Evolutionary conservation across 768 basidiomycete species (phyloP), one percentile per base, ranked within the genome.

Genomic region (Boletus rufocinnamomeus): DNA sequence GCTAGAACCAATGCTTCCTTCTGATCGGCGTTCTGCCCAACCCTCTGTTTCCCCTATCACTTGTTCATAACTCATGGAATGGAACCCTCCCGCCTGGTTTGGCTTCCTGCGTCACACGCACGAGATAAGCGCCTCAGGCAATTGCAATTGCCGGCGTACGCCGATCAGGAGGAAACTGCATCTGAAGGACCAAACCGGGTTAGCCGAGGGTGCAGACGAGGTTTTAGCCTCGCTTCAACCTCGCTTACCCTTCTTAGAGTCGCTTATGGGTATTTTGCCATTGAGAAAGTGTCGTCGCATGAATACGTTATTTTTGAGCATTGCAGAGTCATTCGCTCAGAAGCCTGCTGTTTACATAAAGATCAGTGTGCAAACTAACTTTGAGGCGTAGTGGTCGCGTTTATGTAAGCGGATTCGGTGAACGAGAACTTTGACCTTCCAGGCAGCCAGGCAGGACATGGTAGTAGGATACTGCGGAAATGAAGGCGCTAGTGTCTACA

Each of bases 21-120:
- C 8, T 53, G 63, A 66, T 66, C 66, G 55, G 52, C 45, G 41
- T 60, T 50, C 25, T 45, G 52, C 28, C 34, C 43, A 41, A 11
- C 40, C 23, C 27, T 17, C 28, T 49, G 14, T 50, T 27, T 9
- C 27, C n/a, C 11, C 35, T 5, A 32, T 49, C 55, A 57, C 32
- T 5, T 19, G n/a, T 32, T 28, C 28, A 40, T 23, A n/a, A 11
- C 27, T 21, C 30, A 17, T 50, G 47, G 43, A 54, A 64, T 50
- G 54, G 63, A 62, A 57, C 41, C 27, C 37, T 34, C 21, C 8
- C 5, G 37, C 46, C 30, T 10, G 38, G 11, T 23, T 17, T 16
- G 9, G 13, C 25, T 38, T 49, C 38, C 32, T 19, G 28, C 32
- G 27, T 21, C 3, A 9, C 61, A 58, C 56, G 21, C 17, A 63